phyloP scores from a whole-genome alignment of 805 yeast species.

The Starmerella khaoyaiensis region DNA sequence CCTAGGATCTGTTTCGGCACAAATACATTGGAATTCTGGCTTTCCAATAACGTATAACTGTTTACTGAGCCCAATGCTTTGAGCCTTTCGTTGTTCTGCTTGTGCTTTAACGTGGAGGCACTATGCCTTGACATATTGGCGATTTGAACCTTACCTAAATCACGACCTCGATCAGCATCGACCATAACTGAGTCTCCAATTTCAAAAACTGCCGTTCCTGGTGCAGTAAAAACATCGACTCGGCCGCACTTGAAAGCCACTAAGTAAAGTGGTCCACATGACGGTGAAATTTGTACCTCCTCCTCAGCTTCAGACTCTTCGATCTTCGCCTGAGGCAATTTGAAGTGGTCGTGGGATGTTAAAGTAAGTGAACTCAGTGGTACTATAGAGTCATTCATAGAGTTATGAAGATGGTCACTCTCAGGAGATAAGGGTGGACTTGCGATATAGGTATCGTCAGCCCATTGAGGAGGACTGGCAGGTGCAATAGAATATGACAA shows the following conservation, averaged over 20 bases:
- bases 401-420: too few species aligned
- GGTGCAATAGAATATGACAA: neutral
- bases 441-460: slow-evolving; percentile 11
- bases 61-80: slow-evolving; percentile 24
- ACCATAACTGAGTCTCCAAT: slow-evolving; percentile 64
- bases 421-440: slow-evolving; percentile 17
- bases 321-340: neutral
- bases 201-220: slow-evolving; percentile 30
- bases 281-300: slow-evolving; percentile 12
- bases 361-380: too few species aligned
- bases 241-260: slow-evolving; percentile 73
- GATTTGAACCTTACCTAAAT: slow-evolving; percentile 53
- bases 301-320: slow-evolving; percentile 1
- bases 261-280: slow-evolving; percentile 35
- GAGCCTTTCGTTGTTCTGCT: slow-evolving; percentile 60
- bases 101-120: slow-evolving; percentile 52
- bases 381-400: too few species aligned
- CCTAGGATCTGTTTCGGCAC: slow-evolving; percentile 57
- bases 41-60: slow-evolving; percentile 6
- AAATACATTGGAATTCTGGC: slow-evolving; percentile 38
- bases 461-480: slow-evolving; percentile 5
- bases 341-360: neutral
- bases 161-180: slow-evolving; percentile 73
- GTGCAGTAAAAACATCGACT: slow-evolving; percentile 59
- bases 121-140: slow-evolving; percentile 49